phyloP scores from a whole-genome alignment of 148 eudicot genomes.

The Camellia sinensis region DNA sequence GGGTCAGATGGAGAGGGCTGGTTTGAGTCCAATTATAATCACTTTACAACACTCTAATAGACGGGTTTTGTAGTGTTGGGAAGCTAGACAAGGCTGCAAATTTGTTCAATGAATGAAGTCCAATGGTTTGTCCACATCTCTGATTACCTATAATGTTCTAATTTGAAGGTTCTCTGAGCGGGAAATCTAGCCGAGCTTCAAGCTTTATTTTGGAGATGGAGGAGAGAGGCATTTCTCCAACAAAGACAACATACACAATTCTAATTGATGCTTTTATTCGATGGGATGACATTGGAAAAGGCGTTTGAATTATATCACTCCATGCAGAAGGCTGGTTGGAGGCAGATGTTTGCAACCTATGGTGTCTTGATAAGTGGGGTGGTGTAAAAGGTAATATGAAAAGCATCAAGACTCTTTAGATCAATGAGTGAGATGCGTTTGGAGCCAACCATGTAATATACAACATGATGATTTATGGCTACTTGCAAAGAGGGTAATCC shows the following conservation, averaged over 20 bases:
- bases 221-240: slow-evolving; percentile 57
- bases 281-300: slow-evolving; percentile 48
- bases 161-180: slow-evolving; percentile 52
- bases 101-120: slow-evolving; percentile 49
- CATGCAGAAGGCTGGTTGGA: slow-evolving; percentile 48
- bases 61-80: slow-evolving; percentile 50
- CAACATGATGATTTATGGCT: slow-evolving; percentile 65
- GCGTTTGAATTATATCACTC: slow-evolving; percentile 44
- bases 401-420: slow-evolving; percentile 58
- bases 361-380: slow-evolving; percentile 67
- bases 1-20: slow-evolving; percentile 38
- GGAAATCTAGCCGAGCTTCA: slow-evolving; percentile 40
- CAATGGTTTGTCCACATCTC: slow-evolving; percentile 55
- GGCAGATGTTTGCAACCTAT: slow-evolving; percentile 49
- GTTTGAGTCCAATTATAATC: slow-evolving; percentile 53
- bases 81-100: slow-evolving; percentile 49
- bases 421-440: slow-evolving; percentile 45
- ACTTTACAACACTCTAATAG: slow-evolving; percentile 54
- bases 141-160: slow-evolving; percentile 56
- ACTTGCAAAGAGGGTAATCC: slow-evolving; percentile 66
- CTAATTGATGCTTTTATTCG: slow-evolving; percentile 52
- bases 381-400: slow-evolving; percentile 69
- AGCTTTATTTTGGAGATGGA: slow-evolving; percentile 64
- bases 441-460: slow-evolving; percentile 63
- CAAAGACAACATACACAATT: slow-evolving; percentile 62